Evolutionary conservation across 257 asterid species (phyloP), one percentile per base, ranked within the genome.

Genomic region (Jaltomata sinuosa): DNA sequence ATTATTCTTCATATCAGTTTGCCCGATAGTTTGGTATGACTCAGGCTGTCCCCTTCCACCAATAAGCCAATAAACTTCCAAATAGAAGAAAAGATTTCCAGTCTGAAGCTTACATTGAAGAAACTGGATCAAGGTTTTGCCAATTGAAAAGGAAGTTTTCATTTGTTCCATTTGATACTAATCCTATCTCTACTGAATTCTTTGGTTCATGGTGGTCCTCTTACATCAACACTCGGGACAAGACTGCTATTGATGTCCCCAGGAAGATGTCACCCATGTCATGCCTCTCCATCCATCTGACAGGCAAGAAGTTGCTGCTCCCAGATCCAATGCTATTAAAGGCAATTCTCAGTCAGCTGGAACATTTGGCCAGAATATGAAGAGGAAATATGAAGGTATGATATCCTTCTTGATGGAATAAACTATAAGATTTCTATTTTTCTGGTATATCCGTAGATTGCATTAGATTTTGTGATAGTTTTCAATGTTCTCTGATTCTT

Each of bases 181-280:
- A 65, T 64, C 85, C 85, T 5, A 64, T 21, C 12, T 65, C 85
- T 49, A 67, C 53, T 21, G 29, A 19, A 9, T 67, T 67, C 57
- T 83, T 83, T 67, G 80, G n/a, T 29, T 83, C 80, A 50, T 83
- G 80, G 85, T 83, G 85, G 80, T 83, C 85, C 11, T 32, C 79
- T 49, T 83, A 67, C 12, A 65, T 83, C 21, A 15, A 14, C 5
- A 72, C 8, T 42, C 55, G 80, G 80, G 36, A 72, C 7, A 42
- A 72, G 9, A 53, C 18, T 40, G 67, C 31, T 29, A 21, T 1
- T 1, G 40, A 62, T 36, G 8, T 62, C 49, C 38, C 62, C 34
- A 12, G 49, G 50, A 47, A 47, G 85, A 50, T 68, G 38, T 68
- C 80, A 11, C 79, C 49, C 18, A 25, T 29, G 77, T 31, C 11